Evolutionary conservation across 176 grass and related monocot genomes (phyloP).

Genomic region (Avena atlantica): DNA sequence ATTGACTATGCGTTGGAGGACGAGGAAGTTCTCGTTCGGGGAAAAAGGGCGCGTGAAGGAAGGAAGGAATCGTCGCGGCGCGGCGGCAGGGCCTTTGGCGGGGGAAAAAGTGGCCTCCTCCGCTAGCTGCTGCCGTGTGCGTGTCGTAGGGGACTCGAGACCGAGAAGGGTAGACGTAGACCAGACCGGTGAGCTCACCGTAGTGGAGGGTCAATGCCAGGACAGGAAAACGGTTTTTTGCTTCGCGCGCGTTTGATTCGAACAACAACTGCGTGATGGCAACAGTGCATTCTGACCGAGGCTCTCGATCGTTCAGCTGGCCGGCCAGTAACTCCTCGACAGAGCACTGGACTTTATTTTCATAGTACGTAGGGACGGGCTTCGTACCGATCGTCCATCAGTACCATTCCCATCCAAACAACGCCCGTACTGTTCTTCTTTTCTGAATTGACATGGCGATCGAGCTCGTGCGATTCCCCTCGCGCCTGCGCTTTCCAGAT

Average conservation of each 20-base stretch:
- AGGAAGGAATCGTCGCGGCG: not conserved
- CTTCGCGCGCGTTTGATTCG: slow-evolving; percentile 17
- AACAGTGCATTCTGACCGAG: too few species aligned
- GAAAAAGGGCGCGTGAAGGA: not conserved
- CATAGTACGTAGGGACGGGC: too few species aligned
- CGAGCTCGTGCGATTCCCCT: too few species aligned
- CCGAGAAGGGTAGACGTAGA: not conserved
- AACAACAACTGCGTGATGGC: not conserved
- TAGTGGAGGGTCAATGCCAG: too few species aligned
- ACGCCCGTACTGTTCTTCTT: not conserved
- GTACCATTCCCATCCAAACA: too few species aligned
- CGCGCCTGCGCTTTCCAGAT: not conserved
- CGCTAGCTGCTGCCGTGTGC: not conserved
- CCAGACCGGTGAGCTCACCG: slow-evolving; percentile 8
- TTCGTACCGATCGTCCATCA: too few species aligned
- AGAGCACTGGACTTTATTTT: not conserved
- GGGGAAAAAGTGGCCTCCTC: too few species aligned
- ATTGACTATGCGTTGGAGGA: not conserved
- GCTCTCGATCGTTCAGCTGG: not conserved
- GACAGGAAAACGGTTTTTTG: not conserved
- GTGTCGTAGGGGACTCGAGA: not conserved
- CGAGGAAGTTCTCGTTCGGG: not conserved
- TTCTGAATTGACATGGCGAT: slow-evolving; percentile 31
- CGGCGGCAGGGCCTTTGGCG: slow-evolving; percentile 19
- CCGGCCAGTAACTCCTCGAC: too few species aligned